Base-by-base conservation (phyloP, 2,329 filamentous ascomycete species). In the Westerdykella ornata region DNA sequence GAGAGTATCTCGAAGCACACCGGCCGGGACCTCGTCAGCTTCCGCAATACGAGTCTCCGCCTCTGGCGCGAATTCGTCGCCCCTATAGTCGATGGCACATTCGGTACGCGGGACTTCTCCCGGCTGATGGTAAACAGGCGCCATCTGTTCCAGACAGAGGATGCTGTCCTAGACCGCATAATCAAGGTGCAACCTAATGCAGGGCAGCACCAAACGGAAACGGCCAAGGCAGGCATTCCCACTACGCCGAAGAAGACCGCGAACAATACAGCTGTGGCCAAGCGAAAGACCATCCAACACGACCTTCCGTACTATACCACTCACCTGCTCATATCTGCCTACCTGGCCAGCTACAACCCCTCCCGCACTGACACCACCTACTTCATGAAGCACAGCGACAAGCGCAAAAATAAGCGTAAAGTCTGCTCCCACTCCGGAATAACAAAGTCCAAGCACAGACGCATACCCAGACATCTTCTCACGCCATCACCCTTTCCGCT, bases 31-130 rank as follows among this genome's bases (percentile, higher is more conserved):
- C 73, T 97, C 12, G 75, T 84, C 1, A 77, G 78, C 9, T 88
- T 95, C 52, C 74, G 72, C 3, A 76, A 78, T 28, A 78, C 84
- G 37, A 88, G 85, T 57, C 67, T 78, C 37, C 78, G 81, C 33
- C 75, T 97, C 15, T 98, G 92, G 92, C 81, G 83, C 9, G 77
- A 81, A 3, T 97, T 98, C 65, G 82, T 86, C 1, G 76, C 79
- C 5, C 90, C 90, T 0, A 77, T 97, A 17, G 67, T 82, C 1
- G 78, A 81, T 1, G 84, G 84, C n/a, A 82, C 84, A 7, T 81
- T 84, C 54, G 76, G 77, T 1, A 80, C 84, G 8, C 82, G 84
- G 53, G 88, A 96, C 57, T 96, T 96, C 66, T 82, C 85, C 12
- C 83, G 85, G 47, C 72, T 98, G 6, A 76, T 97, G 42, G 81